A percentile compares a stretch with the other conserved stretches of the same genome.
Evolutionary conservation across 116 monocot species (phyloP).

Genomic region (Zostera marina): DNA sequence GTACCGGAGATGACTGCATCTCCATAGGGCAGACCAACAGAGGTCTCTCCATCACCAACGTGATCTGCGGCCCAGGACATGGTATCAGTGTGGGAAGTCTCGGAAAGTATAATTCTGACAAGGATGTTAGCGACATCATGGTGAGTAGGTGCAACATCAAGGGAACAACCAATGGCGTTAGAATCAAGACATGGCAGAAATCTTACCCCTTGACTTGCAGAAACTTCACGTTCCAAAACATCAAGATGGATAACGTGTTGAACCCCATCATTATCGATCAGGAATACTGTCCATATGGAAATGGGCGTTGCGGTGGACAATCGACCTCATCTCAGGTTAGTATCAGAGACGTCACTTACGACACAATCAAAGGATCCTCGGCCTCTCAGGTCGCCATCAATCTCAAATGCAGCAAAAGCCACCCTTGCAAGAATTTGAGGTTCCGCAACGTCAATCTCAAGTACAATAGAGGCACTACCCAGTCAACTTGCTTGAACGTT

Average conservation of each 20-base stretch:
- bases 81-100: conserved; percentile 9
- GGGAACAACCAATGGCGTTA: conserved; percentile 28
- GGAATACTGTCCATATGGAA: conserved; percentile 19
- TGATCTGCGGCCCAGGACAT: conserved; percentile 32
- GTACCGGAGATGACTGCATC: conserved; percentile 50
- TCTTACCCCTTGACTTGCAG: not conserved
- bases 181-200: conserved; percentile 50
- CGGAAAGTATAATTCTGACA: not conserved
- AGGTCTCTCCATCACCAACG: conserved; percentile 8
- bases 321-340: no score
- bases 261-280: conserved; percentile 52
- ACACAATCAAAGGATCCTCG: no score
- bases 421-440: no score
- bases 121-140: not conserved
- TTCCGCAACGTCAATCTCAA: no score
- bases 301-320: no score
- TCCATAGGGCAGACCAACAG: conserved; percentile 29
- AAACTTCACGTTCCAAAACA: conserved; percentile 16
- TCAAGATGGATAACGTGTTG: conserved; percentile 17
- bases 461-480: no score
- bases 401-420: no score
- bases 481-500: no score
- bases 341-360: no score
- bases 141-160: conserved; percentile 7
- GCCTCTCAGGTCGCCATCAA: no score